A percentile compares a stretch with the other conserved stretches of the same genome.
Evolutionary conservation across 108 stramenopile species (phyloP).

Genomic region (Cafeteria roenbergensis): DNA sequence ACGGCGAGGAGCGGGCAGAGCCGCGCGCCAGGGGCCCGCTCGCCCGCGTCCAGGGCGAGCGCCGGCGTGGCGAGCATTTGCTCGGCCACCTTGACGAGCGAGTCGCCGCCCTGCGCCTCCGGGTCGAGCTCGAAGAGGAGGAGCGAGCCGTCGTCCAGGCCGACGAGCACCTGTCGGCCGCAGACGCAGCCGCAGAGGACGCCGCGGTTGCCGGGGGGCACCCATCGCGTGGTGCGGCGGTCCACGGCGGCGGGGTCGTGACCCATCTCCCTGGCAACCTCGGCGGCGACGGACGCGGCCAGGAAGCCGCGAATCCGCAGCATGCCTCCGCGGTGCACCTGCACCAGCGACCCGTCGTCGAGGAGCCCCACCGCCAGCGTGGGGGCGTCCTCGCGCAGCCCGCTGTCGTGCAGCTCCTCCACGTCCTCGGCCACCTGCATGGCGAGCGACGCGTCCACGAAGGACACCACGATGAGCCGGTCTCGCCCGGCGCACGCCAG

Average conservation of each 20-base stretch:
- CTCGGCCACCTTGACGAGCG: slow-evolving; percentile 58
- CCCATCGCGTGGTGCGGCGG: too few relatives aligned
- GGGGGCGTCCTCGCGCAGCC: slow-evolving; percentile 64
- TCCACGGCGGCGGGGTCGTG: slow-evolving; percentile 82
- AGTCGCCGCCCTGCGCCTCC: slow-evolving; percentile 57
- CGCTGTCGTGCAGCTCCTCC: slow-evolving; percentile 67
- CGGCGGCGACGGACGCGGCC: too few relatives aligned
- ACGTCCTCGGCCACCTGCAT: slow-evolving; percentile 82
- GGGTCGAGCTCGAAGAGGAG: slow-evolving; percentile 92
- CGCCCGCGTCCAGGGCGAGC: slow-evolving; percentile 74
- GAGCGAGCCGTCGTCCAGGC: slow-evolving; percentile 76
- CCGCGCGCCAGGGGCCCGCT: slow-evolving; percentile 56
- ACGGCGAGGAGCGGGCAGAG: slow-evolving; percentile 70
- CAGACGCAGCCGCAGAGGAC: slow-evolving; percentile 79
- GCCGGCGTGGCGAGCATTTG: slow-evolving; percentile 75
- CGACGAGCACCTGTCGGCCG: slow-evolving; percentile 72
- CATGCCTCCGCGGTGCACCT: slow-evolving; percentile 75
- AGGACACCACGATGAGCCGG: slow-evolving; percentile 84
- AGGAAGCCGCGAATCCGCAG: slow-evolving; percentile 72
- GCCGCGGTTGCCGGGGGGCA: too few relatives aligned
- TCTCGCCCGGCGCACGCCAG: slow-evolving; percentile 30
- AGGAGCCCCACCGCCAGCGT: slow-evolving; percentile 77
- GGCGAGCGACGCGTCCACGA: slow-evolving; percentile 88
- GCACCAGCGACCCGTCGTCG: slow-evolving; percentile 62
- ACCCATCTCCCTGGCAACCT: slow-evolving; percentile 42